These are phyloP conservation scores for Phaeodactylum tricornutum DNA, from an alignment of 108 stramenopile genomes.

Conservation along the genomic window DNA sequence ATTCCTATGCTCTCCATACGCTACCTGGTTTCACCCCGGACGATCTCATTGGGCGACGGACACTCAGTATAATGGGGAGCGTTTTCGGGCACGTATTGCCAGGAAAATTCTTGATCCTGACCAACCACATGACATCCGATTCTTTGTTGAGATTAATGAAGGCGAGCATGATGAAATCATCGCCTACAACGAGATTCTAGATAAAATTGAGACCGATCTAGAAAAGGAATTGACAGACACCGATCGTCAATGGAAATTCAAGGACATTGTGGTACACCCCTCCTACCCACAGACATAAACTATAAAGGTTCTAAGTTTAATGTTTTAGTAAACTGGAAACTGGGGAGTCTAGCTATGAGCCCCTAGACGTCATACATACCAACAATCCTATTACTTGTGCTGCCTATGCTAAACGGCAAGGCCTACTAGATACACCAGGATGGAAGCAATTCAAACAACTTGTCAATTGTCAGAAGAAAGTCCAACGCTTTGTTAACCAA, in stretches of 20 bases:
- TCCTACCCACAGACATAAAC: not conserved
- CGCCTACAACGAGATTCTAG: no score
- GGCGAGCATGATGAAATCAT: no score
- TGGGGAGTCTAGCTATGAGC: not conserved
- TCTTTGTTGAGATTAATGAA: no score
- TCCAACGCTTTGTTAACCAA: not conserved
- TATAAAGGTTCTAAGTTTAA: not conserved
- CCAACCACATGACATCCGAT: no score
- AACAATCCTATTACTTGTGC: conserved; percentile 24
- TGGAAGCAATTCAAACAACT: conserved; percentile 11
- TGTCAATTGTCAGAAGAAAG: not conserved
- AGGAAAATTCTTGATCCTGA: not conserved
- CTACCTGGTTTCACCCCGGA: conserved; percentile 1
- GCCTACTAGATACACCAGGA: conserved; percentile 17
- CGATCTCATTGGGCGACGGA: conserved; percentile 16
- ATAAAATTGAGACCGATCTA: no score
- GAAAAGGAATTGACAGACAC: no score
- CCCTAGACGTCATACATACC: not conserved
- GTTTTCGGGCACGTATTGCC: not conserved
- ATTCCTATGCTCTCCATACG: no score
- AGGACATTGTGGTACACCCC: no score
- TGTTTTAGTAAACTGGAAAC: not conserved
- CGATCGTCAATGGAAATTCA: no score
- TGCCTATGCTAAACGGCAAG: conserved; percentile 19
- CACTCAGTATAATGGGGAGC: conserved; percentile 1